These are phyloP conservation scores for Trypanosomatidae sp. DNA, from an alignment of 208 protist genomes.

Conservation along the genomic window DNA sequence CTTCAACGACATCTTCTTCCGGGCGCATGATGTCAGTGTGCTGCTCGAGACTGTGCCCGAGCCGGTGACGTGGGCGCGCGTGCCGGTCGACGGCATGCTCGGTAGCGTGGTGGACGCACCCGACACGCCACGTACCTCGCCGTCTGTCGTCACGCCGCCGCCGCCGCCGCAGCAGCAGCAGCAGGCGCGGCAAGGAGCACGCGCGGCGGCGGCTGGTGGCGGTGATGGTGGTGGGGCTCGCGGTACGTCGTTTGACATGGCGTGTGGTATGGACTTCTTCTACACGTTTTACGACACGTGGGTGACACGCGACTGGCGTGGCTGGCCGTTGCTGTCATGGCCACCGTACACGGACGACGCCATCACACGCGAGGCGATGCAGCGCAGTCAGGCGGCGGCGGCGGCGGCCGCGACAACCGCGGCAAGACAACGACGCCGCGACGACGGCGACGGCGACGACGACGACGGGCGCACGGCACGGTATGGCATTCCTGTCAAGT, in stretches of 20 bases:
- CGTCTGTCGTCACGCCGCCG: not conserved
- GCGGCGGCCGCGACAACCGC: constrained; percentile 7
- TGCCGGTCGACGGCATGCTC: constrained; percentile 12
- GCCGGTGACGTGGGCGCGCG: constrained; percentile 2
- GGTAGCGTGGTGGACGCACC: not conserved
- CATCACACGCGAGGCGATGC: constrained; percentile 20
- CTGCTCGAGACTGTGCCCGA: constrained; percentile 41
- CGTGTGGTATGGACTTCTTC: constrained; percentile 81
- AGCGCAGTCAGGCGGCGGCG: constrained; percentile 7
- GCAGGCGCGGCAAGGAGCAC: not conserved
- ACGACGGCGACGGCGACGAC: not conserved
- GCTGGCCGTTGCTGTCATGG: constrained; percentile 11
- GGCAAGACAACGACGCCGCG: constrained; percentile 12
- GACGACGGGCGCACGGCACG: not conserved
- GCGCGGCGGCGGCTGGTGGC: not conserved
- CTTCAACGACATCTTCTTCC: constrained; percentile 73
- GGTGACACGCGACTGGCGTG: constrained; percentile 35
- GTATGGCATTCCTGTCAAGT: constrained; percentile 40
- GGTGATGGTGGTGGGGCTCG: not conserved
- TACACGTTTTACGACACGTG: constrained; percentile 60
- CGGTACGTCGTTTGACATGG: constrained; percentile 52
- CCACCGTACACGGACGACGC: constrained; percentile 42
- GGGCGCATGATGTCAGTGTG: constrained; percentile 31
- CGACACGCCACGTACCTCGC: not conserved
- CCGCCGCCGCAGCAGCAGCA: not conserved